These are phyloP conservation scores for Serendipita vermifera DNA, from an alignment of 768 basidiomycete species.

Conservation along the genomic window DNA sequence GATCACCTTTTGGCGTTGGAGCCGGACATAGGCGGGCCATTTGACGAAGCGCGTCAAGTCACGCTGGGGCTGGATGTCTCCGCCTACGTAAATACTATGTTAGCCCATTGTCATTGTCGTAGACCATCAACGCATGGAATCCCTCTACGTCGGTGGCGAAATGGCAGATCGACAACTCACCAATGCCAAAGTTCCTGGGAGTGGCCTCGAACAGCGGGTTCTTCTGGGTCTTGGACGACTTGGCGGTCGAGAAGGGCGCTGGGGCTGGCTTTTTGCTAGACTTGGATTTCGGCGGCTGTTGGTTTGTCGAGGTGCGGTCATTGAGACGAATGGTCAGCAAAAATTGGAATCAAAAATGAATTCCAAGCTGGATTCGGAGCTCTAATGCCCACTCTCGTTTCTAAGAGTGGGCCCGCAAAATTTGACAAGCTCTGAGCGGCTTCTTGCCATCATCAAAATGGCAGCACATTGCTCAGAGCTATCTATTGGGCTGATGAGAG, in stretches of 20 bases:
- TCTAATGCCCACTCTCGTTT: conserved; percentile 31
- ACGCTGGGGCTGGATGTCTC: conserved; percentile 78
- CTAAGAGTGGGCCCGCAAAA: conserved; percentile 8
- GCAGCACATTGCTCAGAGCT: no score
- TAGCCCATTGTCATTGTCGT: neutral
- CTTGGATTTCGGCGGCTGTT: conserved; percentile 53
- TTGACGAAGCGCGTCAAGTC: conserved; percentile 97
- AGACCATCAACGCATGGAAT: no score
- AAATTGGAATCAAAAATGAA: conserved; percentile 13
- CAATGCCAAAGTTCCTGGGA: conserved; percentile 91
- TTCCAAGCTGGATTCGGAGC: conserved; percentile 34
- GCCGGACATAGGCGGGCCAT: conserved; percentile 97
- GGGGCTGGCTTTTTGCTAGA: conserved; percentile 75
- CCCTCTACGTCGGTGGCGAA: no score
- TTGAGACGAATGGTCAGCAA: conserved; percentile 56
- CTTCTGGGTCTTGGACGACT: conserved; percentile 59
- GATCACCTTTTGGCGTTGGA: conserved; percentile 97
- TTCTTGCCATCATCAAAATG: neutral
- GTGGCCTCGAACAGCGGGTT: conserved; percentile 91
- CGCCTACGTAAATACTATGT: conserved; percentile 49
- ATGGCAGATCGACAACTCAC: conserved; percentile 32
- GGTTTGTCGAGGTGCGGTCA: conserved; percentile 34
- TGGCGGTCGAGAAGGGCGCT: conserved; percentile 70
- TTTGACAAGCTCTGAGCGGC: neutral
- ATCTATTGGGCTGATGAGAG: no score